Base-by-base conservation (phyloP, 129 eudicot genomes). In the Escallonia herrerae region DNA sequence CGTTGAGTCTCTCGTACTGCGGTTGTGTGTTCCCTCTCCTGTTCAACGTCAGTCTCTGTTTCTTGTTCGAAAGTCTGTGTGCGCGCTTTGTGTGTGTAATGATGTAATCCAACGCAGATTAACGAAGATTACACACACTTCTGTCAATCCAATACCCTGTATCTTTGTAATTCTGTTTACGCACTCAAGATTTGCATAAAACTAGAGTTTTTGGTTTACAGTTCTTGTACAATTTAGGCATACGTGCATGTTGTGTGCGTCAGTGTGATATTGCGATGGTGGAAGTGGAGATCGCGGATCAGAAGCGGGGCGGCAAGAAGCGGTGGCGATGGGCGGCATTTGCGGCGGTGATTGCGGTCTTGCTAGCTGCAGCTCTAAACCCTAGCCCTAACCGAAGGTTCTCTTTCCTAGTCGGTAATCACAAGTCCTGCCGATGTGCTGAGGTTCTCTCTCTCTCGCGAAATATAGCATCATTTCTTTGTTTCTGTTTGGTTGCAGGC, bases 361-460 rank as follows among this genome's bases (percentile, higher is more conserved):
- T 86, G 57, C 58, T 77, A 39, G 81, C 90, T 46, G 38, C 71
- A 4, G 70, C 62, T 38, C 15, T 84, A 7, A 58, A 76, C 58
- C 78, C 74, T n/a, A n/a, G n/a, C n/a, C n/a, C n/a, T 61, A 67
- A 77, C 33, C 62, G 62, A 60, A 72, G 46, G 33, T 53, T 74
- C 38, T 57, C 73, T 42, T 15, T 49, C 2, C 64, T 72, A 22
- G 5, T 55, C 7, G 47, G 15, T 66, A 64, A 81, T 69, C 80
- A 66, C 37, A 71, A 79, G 60, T 58, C 83, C 43, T 81, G 80
- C 48, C 75, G 33, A 11, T 86, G 97, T 83, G 74, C 82, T 54
- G 63, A 86, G 90, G 97, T 90, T 55, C 13, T 41, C 37, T 49
- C n/a, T n/a, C n/a, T n/a, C n/a, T n/a, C 50, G 49, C 37, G 54